These are phyloP conservation scores for Fusarium equiseti DNA, from an alignment of 2,329 filamentous ascomycete species.

Conservation along the genomic window DNA sequence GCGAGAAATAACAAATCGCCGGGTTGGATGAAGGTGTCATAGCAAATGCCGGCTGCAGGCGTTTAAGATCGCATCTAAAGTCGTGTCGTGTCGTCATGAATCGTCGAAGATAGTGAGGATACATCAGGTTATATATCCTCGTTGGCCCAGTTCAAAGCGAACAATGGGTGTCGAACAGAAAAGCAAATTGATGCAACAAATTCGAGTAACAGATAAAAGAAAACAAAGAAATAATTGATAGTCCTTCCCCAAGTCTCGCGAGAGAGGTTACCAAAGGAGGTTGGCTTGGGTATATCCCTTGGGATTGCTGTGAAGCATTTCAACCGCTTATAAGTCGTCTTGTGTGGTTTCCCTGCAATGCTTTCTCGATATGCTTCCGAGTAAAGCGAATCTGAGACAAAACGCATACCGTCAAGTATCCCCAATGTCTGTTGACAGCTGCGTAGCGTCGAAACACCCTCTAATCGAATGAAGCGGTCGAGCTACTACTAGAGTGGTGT, in stretches of 20 bases:
- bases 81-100: slow-evolving; percentile 47
- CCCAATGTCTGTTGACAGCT: slow-evolving; percentile 9
- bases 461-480: slow-evolving; percentile 70
- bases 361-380: slow-evolving; percentile 27
- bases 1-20: slow-evolving; percentile 14
- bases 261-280: slow-evolving; percentile 45
- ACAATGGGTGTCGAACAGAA: slow-evolving; percentile 6
- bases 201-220: neutral
- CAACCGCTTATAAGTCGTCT: slow-evolving; percentile 52
- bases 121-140: slow-evolving; percentile 26
- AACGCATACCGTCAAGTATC: slow-evolving; percentile 20
- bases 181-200: slow-evolving; percentile 5
- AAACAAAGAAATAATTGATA: slow-evolving; percentile 14
- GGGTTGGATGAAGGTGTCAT: neutral
- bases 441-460: slow-evolving; percentile 27
- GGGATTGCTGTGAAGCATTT: slow-evolving; percentile 56
- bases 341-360: slow-evolving; percentile 34
- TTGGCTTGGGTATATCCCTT: slow-evolving; percentile 49
- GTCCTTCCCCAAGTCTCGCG: slow-evolving; percentile 40
- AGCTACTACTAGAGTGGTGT: slow-evolving; percentile 72
- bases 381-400: slow-evolving; percentile 29
- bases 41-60: slow-evolving; percentile 35
- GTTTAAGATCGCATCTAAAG: slow-evolving; percentile 43
- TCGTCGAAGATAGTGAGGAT: slow-evolving; percentile 35
- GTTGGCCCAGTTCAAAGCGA: slow-evolving; percentile 21